Conservation (phyloP, 495 filamentous ascomycete genomes). For the Glutinoglossum americanum region DNA sequence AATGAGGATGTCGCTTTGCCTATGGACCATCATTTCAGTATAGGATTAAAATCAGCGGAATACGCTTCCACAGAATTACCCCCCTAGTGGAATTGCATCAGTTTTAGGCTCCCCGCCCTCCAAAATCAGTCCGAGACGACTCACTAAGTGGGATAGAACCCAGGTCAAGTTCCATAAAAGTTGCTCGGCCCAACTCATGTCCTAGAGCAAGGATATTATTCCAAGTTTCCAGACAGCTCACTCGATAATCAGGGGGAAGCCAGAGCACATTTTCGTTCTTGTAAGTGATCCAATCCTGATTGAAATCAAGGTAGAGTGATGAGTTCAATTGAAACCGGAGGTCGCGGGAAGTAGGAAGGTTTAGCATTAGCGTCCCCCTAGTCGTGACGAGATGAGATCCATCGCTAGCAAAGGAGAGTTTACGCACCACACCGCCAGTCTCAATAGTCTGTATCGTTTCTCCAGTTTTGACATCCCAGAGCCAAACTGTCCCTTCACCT, state of each 20-base stretch:
- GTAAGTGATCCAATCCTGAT: background rate
- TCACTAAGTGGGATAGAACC: background rate
- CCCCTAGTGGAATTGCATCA: too few relatives aligned
- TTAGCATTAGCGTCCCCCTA: background rate
- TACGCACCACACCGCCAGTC: background rate
- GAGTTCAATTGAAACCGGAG: background rate
- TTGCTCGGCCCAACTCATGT: constrained; percentile 3
- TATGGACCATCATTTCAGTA: too few relatives aligned
- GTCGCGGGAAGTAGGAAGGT: background rate
- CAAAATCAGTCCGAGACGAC: background rate
- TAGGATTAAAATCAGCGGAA: too few relatives aligned
- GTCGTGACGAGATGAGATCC: background rate
- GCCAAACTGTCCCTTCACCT: background rate
- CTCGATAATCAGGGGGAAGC: constrained; percentile 5
- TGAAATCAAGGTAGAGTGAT: background rate
- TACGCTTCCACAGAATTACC: too few relatives aligned
- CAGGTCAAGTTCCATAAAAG: constrained; percentile 3
- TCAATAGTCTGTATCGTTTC: background rate
- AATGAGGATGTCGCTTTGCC: too few relatives aligned
- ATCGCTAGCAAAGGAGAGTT: background rate
- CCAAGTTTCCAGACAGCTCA: constrained; percentile 1
- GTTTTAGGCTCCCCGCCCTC: too few relatives aligned
- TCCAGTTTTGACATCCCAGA: background rate
- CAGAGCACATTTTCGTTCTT: background rate
- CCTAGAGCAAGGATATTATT: constrained; percentile 6